Conservation (phyloP, 2,329 filamentous ascomycete genomes). For the Tolypocladium tropicale region DNA sequence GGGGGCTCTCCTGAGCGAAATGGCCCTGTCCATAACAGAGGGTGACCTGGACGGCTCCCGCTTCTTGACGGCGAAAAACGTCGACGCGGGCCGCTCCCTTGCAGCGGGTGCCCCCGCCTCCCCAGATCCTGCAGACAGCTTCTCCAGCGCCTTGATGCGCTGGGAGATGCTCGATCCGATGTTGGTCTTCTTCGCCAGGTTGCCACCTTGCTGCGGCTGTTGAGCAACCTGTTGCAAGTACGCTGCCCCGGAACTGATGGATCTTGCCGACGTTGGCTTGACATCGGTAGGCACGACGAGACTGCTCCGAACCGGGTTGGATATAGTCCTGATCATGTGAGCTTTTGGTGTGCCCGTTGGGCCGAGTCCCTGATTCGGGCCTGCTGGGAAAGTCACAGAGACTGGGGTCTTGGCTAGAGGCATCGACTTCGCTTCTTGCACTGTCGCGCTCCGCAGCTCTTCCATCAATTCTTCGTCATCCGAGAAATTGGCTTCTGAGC, state of each 20-base stretch:
- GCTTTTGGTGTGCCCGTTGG: slow-evolving; percentile 4
- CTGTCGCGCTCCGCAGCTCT: slow-evolving; percentile 69
- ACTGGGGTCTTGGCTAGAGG: slow-evolving; percentile 76
- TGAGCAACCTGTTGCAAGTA: slow-evolving; percentile 44
- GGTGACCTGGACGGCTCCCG: slow-evolving; percentile 34
- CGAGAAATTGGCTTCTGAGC: slow-evolving; percentile 37
- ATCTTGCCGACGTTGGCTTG: slow-evolving; percentile 36
- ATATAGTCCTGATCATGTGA: slow-evolving; percentile 36
- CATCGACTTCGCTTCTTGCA: slow-evolving; percentile 76
- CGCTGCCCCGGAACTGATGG: slow-evolving; percentile 46
- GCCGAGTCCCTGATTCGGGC: slow-evolving; percentile 7
- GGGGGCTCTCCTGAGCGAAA: slow-evolving; percentile 22
- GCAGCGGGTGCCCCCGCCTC: slow-evolving; percentile 12
- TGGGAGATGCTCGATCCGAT: slow-evolving; percentile 87
- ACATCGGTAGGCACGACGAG: slow-evolving; percentile 35
- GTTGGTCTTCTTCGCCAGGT: slow-evolving; percentile 56
- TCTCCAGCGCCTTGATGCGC: slow-evolving; percentile 87
- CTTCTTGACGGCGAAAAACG: slow-evolving; percentile 51
- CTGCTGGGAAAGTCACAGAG: slow-evolving; percentile 45
- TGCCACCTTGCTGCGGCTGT: slow-evolving; percentile 37
- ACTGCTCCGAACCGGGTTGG: slow-evolving; percentile 33
- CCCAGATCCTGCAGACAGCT: slow-evolving; percentile 43
- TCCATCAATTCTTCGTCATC: slow-evolving; percentile 81
- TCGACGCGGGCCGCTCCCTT: slow-evolving; percentile 35
- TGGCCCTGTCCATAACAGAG: slow-evolving; percentile 33